These are phyloP conservation scores for Sphaerulina musiva DNA, from an alignment of 2,329 filamentous ascomycete species.

Conservation along the genomic window DNA sequence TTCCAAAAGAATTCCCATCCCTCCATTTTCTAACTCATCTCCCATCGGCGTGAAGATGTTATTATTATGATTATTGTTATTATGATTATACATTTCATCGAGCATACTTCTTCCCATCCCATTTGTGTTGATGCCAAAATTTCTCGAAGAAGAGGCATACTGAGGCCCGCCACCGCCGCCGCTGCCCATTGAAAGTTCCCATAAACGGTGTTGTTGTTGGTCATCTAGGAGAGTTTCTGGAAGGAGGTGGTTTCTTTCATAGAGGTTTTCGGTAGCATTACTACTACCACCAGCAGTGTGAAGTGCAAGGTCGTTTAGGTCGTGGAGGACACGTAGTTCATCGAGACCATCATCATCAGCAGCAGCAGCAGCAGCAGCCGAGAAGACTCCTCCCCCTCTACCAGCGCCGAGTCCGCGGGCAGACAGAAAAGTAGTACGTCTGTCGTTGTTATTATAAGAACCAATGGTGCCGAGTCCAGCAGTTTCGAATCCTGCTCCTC, in stretches of 20 bases:
- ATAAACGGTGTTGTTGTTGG: neutral
- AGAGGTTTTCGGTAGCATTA: too few species aligned
- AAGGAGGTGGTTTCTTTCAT: too few species aligned
- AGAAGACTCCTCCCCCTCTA: neutral
- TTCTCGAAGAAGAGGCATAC: neutral
- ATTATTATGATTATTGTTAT: too few species aligned
- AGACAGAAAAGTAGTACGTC: too few species aligned
- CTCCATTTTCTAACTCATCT: neutral
- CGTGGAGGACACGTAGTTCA: neutral
- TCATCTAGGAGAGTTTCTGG: conserved; percentile 5
- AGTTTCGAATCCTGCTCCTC: neutral
- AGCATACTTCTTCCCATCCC: too few species aligned
- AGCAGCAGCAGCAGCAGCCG: neutral
- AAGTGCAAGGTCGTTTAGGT: neutral
- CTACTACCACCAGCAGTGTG: too few species aligned
- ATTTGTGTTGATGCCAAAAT: too few species aligned
- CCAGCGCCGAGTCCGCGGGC: neutral
- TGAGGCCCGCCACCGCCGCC: neutral
- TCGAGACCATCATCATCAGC: neutral
- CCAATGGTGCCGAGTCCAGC: too few species aligned
- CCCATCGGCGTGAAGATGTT: neutral
- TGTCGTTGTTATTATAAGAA: too few species aligned
- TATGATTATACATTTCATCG: neutral
- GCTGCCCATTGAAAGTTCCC: conserved; percentile 8
- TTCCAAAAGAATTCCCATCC: neutral